Base-by-base conservation (phyloP, 352 stramenopile species). In the Pythium sukuiense region DNA sequence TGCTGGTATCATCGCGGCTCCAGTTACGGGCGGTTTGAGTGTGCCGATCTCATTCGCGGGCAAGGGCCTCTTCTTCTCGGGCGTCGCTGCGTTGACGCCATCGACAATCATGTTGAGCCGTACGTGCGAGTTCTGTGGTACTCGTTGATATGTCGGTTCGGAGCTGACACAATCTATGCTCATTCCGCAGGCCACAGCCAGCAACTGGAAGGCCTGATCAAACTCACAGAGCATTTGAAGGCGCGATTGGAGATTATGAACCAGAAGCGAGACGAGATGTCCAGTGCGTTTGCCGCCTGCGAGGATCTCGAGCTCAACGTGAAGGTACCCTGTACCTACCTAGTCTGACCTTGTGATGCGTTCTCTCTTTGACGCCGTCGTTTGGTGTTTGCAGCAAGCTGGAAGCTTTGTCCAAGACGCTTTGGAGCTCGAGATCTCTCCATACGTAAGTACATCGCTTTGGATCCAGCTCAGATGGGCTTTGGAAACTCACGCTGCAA, bases 101-200 rank as follows among this genome's bases (percentile, higher is more conserved):
- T 96, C 85, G n/a, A 84, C 81, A 45, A 91, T 96, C 62, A 90
- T 96, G 74, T 74, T 96, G 11, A 92, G 77, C 61, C 87, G 87
- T 95, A 87, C 60, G 81, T 87, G 32, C 20, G 37, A 39, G 26
- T 6, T 9, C 32, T 35, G 5, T 35, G 32, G 8, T 35, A 35
- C 32, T 35, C 5, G 8, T 35, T 5, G 5, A 5, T 35, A 9
- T 35, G 32, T 0, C 8, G 32, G 0, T 35, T 9, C 20, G 20
- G 20, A 24, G 20, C 20, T 24, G 20, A 24, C 20, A 24, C 20
- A 24, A 24, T 35, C 35, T 14, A 43, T 43, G 35, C 8, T 43
- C 5, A 29, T 13, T 41, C 35, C 56, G 27, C 68, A 95, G 87
- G 85, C 29, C 87, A 96, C 76, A 90, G 79, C 65, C 84, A 93